phyloP scores from a whole-genome alignment of 176 grass and related monocot genomes.

The Cocos nucifera region DNA sequence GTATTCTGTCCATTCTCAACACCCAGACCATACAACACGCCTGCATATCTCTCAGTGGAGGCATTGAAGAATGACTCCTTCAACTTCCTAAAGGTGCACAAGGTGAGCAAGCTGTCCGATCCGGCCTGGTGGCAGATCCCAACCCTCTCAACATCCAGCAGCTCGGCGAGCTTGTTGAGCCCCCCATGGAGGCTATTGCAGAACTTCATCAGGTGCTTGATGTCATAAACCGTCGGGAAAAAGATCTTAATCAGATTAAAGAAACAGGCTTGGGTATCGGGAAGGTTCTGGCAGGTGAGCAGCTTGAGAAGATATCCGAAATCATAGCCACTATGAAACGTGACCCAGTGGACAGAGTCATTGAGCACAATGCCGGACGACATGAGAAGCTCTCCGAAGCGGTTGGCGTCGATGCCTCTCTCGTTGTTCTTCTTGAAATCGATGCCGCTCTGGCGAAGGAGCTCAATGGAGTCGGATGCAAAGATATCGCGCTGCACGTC shows the following conservation, averaged over 20 bases:
- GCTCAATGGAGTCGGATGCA: constrained; percentile 85
- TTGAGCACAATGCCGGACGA: constrained; percentile 89
- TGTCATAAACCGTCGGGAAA: constrained; percentile 82
- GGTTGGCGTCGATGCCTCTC: constrained; percentile 50
- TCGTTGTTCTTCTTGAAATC: constrained; percentile 66
- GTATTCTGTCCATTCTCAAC: constrained; percentile 74
- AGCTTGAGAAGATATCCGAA: constrained; percentile 90
- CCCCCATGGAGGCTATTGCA: constrained; percentile 96
- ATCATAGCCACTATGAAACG: constrained; percentile 90
- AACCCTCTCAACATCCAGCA: constrained; percentile 89
- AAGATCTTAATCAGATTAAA: constrained; percentile 86
- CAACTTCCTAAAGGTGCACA: constrained; percentile 75
- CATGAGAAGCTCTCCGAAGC: constrained; percentile 87
- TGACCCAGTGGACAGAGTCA: constrained; percentile 81
- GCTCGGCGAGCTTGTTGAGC: constrained; percentile 86
- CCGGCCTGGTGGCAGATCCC: constrained; percentile 91
- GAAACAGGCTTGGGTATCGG: constrained; percentile 61
- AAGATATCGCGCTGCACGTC: constrained; percentile 58
- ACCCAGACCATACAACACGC: constrained; percentile 83
- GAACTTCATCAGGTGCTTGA: constrained; percentile 98
- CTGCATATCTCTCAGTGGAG: constrained; percentile 81
- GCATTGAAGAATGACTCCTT: constrained; percentile 74
- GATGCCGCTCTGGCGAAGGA: constrained; percentile 87
- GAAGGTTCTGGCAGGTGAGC: constrained; percentile 72
- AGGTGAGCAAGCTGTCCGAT: constrained; percentile 82